phyloP scores from a whole-genome alignment of 2,329 filamentous ascomycete species.

The Ophiostoma ips region DNA sequence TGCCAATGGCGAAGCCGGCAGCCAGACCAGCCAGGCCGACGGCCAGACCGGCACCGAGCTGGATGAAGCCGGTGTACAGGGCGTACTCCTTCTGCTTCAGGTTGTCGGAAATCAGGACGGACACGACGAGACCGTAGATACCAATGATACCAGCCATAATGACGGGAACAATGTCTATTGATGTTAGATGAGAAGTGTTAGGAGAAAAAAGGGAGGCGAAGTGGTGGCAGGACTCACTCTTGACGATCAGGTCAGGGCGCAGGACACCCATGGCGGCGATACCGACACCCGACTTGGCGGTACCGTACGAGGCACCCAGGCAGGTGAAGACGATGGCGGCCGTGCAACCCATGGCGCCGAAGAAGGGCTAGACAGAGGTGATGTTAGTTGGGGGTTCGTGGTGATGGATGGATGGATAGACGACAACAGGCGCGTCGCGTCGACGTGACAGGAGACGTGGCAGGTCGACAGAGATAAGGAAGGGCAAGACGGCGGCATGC shows the following conservation, averaged over 20 bases:
- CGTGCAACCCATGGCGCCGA: constrained; percentile 94
- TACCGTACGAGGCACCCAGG: constrained; percentile 82
- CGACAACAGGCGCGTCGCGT: neutral
- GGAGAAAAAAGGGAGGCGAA: neutral
- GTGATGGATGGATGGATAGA: neutral
- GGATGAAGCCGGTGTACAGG: constrained; percentile 73
- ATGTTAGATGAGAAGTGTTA: neutral
- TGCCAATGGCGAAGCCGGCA: constrained; percentile 76
- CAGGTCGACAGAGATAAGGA: neutral
- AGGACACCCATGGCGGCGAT: constrained; percentile 98
- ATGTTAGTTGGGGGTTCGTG: constrained; percentile 2
- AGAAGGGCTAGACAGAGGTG: constrained; percentile 53
- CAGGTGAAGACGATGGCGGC: constrained; percentile 38
- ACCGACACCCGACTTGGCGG: constrained; percentile 97
- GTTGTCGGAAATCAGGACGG: constrained; percentile 72
- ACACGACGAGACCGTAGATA: constrained; percentile 90
- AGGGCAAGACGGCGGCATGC: neutral
- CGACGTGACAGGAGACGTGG: too few relatives aligned
- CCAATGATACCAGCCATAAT: constrained; percentile 99
- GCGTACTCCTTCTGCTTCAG: constrained; percentile 53
- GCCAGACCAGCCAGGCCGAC: constrained; percentile 74
- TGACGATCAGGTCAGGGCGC: constrained; percentile 94
- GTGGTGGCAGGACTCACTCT: constrained; percentile 54
- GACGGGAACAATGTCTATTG: constrained; percentile 91
- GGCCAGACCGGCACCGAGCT: constrained; percentile 68